Evolutionary conservation across 352 stramenopile species (phyloP), one percentile per base, ranked within the genome.

Genomic region (Globisporangium camurandrum): DNA sequence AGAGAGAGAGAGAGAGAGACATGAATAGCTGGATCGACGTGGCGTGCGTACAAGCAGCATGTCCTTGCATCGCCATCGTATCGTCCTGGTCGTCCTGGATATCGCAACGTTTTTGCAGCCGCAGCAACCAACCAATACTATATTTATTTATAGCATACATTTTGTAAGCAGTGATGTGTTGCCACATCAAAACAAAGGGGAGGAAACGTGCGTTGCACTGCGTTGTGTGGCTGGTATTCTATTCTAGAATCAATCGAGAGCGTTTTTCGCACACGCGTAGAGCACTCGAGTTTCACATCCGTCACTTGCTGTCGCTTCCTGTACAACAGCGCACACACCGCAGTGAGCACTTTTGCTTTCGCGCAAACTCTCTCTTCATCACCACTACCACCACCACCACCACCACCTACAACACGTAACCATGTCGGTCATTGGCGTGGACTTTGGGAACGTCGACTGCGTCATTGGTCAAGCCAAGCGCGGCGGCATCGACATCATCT

Each of bases 401-500:
- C 17, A 51, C 19, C 37, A n/a, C 14, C 23, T 17, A 26, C 1
- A 4, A 51, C n/a, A n/a, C n/a, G 43, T 39, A 50, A 67, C 19
- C 56, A 98, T 98, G 93, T 98, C 93, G 57, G 95, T 98, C 54
- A 95, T 98, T 65, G 96, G 96, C 56, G 76, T 99, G 57, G 96
- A 99, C 75, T 97, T 98, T 64, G 96, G 96, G 54, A 97, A 96
- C 67, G 80, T 96, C 52, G 93, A 97, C 66, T 96, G 89, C 68
- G 85, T 98, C 36, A 98, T 99, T 53, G 94, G 89, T 44, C 90
- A 97, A 62, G 95, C 95, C 50, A 97, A 97, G 61, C 84, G 95
- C 59, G 96, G 95, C 63, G 96, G 96, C 62, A 96, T 98, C 51
- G 95, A 98, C 76, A 98, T 99, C 46, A 97, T 99, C 81, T 78